Evolutionary conservation across 345 rosid species (phyloP).

Genomic region (Dipteronia sinensis): DNA sequence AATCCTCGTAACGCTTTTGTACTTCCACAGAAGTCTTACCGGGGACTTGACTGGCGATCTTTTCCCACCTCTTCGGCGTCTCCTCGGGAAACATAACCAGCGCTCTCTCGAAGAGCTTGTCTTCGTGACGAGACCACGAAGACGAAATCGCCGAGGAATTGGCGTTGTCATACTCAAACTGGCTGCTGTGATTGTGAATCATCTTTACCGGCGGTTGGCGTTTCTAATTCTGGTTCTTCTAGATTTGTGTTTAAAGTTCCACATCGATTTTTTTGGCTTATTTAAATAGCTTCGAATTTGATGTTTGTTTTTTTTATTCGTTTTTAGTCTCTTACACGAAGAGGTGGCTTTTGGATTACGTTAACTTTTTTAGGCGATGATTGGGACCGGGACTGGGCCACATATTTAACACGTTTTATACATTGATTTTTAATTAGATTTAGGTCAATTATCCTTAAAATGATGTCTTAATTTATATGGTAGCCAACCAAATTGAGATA

Average conservation of each 20-base stretch:
- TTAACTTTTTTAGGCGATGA: neutral
- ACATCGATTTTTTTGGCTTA: neutral
- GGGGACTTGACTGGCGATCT: constrained; percentile 29
- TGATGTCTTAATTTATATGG: too few relatives aligned
- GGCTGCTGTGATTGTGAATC: neutral
- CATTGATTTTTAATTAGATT: too few relatives aligned
- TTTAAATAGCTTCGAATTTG: neutral
- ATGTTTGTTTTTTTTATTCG: too few relatives aligned
- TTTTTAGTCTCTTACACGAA: neutral
- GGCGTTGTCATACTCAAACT: too few relatives aligned
- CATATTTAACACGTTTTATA: neutral
- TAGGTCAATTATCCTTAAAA: too few relatives aligned
- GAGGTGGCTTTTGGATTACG: neutral
- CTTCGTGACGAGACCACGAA: constrained; percentile 29
- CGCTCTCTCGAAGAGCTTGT: constrained; percentile 34
- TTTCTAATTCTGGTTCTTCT: too few relatives aligned
- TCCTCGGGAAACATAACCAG: constrained; percentile 29
- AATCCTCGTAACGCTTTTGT: constrained; percentile 23
- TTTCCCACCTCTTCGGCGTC: constrained; percentile 30
- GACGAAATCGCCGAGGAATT: neutral
- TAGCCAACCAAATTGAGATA: too few relatives aligned
- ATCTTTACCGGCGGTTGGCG: neutral
- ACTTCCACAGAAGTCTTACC: constrained; percentile 28
- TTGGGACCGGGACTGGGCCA: neutral
- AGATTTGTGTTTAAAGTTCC: neutral